Percentiles rank a stretch among this genome's conserved stretches.
phyloP scores from a whole-genome alignment of 805 yeast species.

The Schizosaccharomyces lindneri region DNA sequence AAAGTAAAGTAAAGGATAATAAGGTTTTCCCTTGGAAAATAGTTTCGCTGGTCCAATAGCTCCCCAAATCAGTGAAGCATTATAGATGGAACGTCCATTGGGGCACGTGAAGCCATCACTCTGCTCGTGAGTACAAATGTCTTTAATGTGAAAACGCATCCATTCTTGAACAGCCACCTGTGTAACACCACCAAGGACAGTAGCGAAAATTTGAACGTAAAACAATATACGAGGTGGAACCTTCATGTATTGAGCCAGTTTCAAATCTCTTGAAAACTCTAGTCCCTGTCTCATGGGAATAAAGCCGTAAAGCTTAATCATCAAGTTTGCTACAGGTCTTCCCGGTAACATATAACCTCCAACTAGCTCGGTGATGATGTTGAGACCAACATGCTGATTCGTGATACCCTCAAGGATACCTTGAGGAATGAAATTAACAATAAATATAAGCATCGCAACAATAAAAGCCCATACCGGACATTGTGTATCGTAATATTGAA shows the following conservation, averaged over 20 bases:
- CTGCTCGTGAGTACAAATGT: slow-evolving; percentile 22
- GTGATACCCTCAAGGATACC: slow-evolving; percentile 39
- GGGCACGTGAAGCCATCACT: slow-evolving; percentile 25
- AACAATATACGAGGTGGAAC: slow-evolving; percentile 38
- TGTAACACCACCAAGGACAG: slow-evolving; percentile 22
- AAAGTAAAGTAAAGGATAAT: slow-evolving; percentile 31
- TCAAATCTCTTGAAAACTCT: slow-evolving; percentile 29
- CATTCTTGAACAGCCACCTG: slow-evolving; percentile 21
- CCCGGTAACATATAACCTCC: slow-evolving; percentile 45
- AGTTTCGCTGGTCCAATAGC: slow-evolving; percentile 36
- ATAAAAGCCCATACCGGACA: slow-evolving; percentile 41
- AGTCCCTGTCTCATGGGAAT: slow-evolving; percentile 29
- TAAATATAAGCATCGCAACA: slow-evolving; percentile 29
- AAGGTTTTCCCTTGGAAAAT: slow-evolving; percentile 24
- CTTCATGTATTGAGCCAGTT: slow-evolving; percentile 39
- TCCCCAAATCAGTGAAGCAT: slow-evolving; percentile 42
- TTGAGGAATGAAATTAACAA: slow-evolving; percentile 33
- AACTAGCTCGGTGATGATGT: slow-evolving; percentile 37
- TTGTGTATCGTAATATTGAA: slow-evolving; percentile 20
- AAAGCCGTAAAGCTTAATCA: slow-evolving; percentile 34
- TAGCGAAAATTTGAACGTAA: slow-evolving; percentile 23
- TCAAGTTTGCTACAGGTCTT: slow-evolving; percentile 34
- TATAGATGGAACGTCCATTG: slow-evolving; percentile 21
- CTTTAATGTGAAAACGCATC: slow-evolving; percentile 17
- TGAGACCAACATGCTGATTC: slow-evolving; percentile 31